Percentiles rank a stretch among this genome's conserved stretches.
Evolutionary conservation across 1,284 basidiomycete genomes (phyloP).

Genomic region (Apiotrichum mycotoxinovorans): DNA sequence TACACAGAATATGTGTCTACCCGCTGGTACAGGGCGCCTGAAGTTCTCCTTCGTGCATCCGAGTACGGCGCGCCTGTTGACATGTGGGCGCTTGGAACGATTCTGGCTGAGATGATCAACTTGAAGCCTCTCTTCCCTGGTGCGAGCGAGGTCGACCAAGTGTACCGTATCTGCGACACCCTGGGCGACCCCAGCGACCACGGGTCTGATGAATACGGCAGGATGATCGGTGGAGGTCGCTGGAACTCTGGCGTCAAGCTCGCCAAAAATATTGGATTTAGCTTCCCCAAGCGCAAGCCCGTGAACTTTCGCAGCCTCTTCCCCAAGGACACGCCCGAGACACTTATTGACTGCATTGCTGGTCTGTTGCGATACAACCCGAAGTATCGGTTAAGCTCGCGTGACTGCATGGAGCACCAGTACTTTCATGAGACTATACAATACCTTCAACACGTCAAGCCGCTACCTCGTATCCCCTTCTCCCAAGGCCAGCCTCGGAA

Average conservation of each 20-base stretch:
- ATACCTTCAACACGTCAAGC: slow-evolving; percentile 50
- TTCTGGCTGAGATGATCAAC: slow-evolving; percentile 94
- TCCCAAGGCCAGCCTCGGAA: slow-evolving; percentile 37
- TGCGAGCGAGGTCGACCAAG: slow-evolving; percentile 89
- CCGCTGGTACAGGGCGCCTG: slow-evolving; percentile 97
- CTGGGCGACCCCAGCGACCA: slow-evolving; percentile 91
- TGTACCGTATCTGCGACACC: slow-evolving; percentile 81
- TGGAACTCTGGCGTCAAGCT: slow-evolving; percentile 84
- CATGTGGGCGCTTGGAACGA: slow-evolving; percentile 98
- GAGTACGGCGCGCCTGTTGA: slow-evolving; percentile 97
- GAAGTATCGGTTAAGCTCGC: slow-evolving; percentile 73
- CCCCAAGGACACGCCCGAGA: slow-evolving; percentile 69
- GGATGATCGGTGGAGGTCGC: slow-evolving; percentile 74
- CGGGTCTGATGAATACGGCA: slow-evolving; percentile 68
- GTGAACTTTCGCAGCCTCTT: slow-evolving; percentile 74
- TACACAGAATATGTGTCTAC: slow-evolving; percentile 99
- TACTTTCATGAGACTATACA: slow-evolving; percentile 71
- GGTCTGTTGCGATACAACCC: slow-evolving; percentile 93
- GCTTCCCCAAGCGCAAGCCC: slow-evolving; percentile 81
- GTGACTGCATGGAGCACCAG: slow-evolving; percentile 78
- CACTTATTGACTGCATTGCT: slow-evolving; percentile 84
- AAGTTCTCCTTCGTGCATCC: slow-evolving; percentile 84
- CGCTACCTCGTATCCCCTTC: slow-evolving; percentile 59
- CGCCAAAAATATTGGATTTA: slow-evolving; percentile 80
- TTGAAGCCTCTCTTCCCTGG: slow-evolving; percentile 97